Base-by-base conservation (phyloP, 179 eudicot species). In the Beta corolliflora region DNA sequence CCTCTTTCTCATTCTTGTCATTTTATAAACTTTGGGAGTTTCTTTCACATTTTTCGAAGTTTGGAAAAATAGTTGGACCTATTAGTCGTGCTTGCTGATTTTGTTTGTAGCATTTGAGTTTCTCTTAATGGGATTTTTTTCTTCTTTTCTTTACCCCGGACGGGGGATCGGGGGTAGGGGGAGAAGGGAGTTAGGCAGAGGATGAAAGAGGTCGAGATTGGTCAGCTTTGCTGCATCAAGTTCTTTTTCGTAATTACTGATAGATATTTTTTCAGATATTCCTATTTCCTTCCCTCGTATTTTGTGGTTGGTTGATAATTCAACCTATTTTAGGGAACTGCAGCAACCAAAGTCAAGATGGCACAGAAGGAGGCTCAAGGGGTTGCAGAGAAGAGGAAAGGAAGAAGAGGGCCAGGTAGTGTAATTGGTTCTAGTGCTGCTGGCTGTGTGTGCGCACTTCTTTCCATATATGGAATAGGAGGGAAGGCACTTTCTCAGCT, bases 401-500 rank as follows among this genome's bases (percentile, higher is more conserved):
- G 99, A 85, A 87, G 98, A 82, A 89, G 99, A 89, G 98, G 99
- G 55, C 98, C 99, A 14, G 95, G 91, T 54, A 95, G 99, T 71
- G 99, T 95, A 55, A 90, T 95, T 66, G 99, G 99, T 81, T 95
- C 99, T 21, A 94, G 99, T 87, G 98, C 94, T 70, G 99, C 99
- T 78, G 99, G 94, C 46, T 95, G 98, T 92, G 95, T 95, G 67
- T 95, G 95, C 82, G 97, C 99, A 76, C 80, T 85, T 72, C 92
- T 95, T 86, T 89, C 95, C 16, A 90, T 95, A 56, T 85, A 83
- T 82, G 93, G 92, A 84, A 76, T 90, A 13, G 95, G 97, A 48
- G 97, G 98, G 74, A 80, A 75, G 25, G 85, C 91, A 80, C 83
- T 88, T 77, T 85, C 85, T 81, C 95, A 85, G 45, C 91, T 93